Conservation (phyloP, 202 grass and related monocot genomes). For the Bolboschoenoplectus hybrid region DNA sequence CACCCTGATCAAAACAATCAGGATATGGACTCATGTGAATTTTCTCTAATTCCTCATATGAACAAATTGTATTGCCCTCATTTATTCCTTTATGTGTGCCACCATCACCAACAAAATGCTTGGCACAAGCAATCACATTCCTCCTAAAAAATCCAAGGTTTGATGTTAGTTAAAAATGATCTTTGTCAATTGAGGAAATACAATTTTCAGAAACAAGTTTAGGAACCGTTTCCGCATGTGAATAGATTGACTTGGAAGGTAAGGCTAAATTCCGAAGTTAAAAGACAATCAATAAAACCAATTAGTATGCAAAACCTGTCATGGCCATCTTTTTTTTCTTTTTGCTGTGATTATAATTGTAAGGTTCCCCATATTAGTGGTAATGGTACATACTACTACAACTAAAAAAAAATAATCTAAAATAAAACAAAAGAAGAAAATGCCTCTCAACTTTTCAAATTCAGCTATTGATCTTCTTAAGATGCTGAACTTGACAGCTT, state of each 20-base stretch:
- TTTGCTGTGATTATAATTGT: background rate
- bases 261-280: background rate
- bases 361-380: conserved; percentile 9
- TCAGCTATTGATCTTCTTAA: background rate
- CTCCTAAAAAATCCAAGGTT: conserved; percentile 47
- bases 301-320: conserved; percentile 12
- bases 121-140: conserved; percentile 85
- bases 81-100: conserved; percentile 80
- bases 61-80: conserved; percentile 86
- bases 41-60: conserved; percentile 63
- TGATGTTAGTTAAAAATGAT: background rate
- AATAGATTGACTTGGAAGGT: background rate
- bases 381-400: background rate
- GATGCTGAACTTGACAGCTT: background rate
- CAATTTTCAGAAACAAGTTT: background rate
- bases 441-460: background rate
- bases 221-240: background rate
- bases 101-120: conserved; percentile 93
- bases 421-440: conserved; percentile 1
- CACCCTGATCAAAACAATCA: conserved; percentile 82
- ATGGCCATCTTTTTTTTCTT: background rate
- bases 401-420: background rate
- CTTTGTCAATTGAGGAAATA: conserved; percentile 10
- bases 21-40: conserved; percentile 82
- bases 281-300: background rate